Conservation (phyloP, 192 early-diverging fungal species). For the Piromyces finnis region DNA sequence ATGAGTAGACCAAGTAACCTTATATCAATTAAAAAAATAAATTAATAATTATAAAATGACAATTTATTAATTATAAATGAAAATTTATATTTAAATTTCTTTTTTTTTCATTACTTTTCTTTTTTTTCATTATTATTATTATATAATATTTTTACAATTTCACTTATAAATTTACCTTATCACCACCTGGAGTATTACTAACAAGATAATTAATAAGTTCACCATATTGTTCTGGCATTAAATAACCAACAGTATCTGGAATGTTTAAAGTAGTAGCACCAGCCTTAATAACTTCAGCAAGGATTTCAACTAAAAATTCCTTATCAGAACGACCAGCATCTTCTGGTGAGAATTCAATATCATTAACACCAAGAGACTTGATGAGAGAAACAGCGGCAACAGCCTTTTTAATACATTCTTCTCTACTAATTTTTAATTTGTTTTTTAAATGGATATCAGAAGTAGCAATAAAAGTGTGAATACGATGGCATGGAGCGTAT, state of each 20-base stretch:
- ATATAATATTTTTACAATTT: too few relatives aligned
- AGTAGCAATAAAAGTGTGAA: slow-evolving; percentile 90
- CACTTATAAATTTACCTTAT: slow-evolving; percentile 31
- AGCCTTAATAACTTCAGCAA: slow-evolving; percentile 65
- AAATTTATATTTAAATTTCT: too few relatives aligned
- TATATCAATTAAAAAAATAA: neutral
- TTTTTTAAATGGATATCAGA: slow-evolving; percentile 88
- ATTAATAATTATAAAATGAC: too few relatives aligned
- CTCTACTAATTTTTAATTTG: slow-evolving; percentile 80
- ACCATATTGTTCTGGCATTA: slow-evolving; percentile 79
- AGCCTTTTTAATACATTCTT: slow-evolving; percentile 68
- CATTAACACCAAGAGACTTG: slow-evolving; percentile 51
- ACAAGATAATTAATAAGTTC: slow-evolving; percentile 65
- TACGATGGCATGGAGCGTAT: slow-evolving; percentile 68
- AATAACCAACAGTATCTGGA: slow-evolving; percentile 97
- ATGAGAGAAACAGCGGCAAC: slow-evolving; percentile 62
- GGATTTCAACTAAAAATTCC: slow-evolving; percentile 71
- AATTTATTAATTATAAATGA: too few relatives aligned
- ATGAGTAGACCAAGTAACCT: slow-evolving; percentile 79
- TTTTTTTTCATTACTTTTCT: too few relatives aligned
- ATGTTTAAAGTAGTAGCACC: slow-evolving; percentile 93
- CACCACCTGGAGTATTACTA: slow-evolving; percentile 46
- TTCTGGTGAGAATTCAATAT: slow-evolving; percentile 91
- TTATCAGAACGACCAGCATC: slow-evolving; percentile 80
- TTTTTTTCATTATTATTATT: neutral